A percentile compares a stretch with the other conserved stretches of the same genome.
phyloP scores from a whole-genome alignment of 371 early-diverging fungal genomes.

The Saksenaea vasiformis region DNA sequence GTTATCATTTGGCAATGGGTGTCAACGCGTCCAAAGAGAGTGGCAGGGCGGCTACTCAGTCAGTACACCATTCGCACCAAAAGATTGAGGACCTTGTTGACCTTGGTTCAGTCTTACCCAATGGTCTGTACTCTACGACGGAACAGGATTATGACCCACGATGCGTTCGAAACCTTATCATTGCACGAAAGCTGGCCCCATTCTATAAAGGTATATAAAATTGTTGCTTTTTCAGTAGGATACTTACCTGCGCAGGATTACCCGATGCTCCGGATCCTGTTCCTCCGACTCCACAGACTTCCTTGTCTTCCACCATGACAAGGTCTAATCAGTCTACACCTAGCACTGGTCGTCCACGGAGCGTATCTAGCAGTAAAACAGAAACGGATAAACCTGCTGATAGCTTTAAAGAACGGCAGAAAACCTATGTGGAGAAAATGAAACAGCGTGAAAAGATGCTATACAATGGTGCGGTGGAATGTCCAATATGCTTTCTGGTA shows the following conservation, averaged over 20 bases:
- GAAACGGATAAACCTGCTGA: neutral
- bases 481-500: slow-evolving; percentile 39
- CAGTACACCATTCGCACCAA: slow-evolving; percentile 20
- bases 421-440: slow-evolving; percentile 34
- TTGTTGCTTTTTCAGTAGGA: neutral
- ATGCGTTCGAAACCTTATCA: slow-evolving; percentile 76
- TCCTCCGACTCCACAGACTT: slow-evolving; percentile 24
- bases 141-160: slow-evolving; percentile 80
- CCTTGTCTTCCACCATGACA: slow-evolving; percentile 17
- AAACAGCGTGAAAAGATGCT: slow-evolving; percentile 43
- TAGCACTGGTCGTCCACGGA: slow-evolving; percentile 27
- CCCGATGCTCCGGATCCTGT: slow-evolving; percentile 44
- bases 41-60: neutral
- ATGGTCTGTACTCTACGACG: slow-evolving; percentile 71
- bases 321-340: neutral
- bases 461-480: slow-evolving; percentile 24
- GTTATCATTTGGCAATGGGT: no score
- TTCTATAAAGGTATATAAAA: slow-evolving; percentile 78
- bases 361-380: slow-evolving; percentile 30
- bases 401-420: neutral
- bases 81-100: slow-evolving; percentile 66
- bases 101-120: slow-evolving; percentile 66
- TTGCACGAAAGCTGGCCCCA: slow-evolving; percentile 77
- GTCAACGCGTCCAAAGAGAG: slow-evolving; percentile 11
- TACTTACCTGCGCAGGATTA: slow-evolving; percentile 17